These are phyloP conservation scores for Euphorbia tirucalli DNA, from an alignment of 345 rosid species.

Conservation along the genomic window DNA sequence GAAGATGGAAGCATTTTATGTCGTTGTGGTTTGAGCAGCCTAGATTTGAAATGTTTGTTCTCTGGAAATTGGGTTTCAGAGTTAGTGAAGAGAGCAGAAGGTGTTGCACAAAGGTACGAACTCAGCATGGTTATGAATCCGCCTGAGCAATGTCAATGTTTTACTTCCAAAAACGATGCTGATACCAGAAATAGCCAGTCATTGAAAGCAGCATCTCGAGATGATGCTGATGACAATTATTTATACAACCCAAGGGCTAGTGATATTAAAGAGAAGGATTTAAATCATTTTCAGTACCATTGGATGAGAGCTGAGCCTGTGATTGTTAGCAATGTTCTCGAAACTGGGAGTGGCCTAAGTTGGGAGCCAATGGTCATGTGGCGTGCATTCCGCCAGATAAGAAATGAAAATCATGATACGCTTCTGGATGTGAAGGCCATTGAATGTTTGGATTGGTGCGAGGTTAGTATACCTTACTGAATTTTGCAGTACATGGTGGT, in stretches of 20 bases:
- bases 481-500: background rate
- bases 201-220: constrained; percentile 57
- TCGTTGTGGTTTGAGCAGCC: constrained; percentile 39
- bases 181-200: constrained; percentile 25
- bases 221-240: constrained; percentile 50
- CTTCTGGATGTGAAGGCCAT: constrained; percentile 47
- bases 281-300: constrained; percentile 69
- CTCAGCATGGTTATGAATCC: constrained; percentile 6
- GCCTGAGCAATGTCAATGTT: constrained; percentile 42
- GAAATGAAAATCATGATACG: constrained; percentile 30
- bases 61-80: constrained; percentile 30
- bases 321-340: constrained; percentile 55
- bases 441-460: constrained; percentile 62
- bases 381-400: constrained; percentile 60
- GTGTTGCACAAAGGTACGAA: constrained; percentile 8
- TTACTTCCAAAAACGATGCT: constrained; percentile 32
- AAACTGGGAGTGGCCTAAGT: constrained; percentile 58
- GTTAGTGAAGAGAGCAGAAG: constrained; percentile 39
- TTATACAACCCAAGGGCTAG: constrained; percentile 54
- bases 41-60: constrained; percentile 46
- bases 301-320: constrained; percentile 86
- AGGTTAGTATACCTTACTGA: constrained; percentile 29
- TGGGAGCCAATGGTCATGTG: constrained; percentile 89
- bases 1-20: constrained; percentile 55
- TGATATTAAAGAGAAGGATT: constrained; percentile 35